Evolutionary conservation across 1,284 basidiomycete genomes (phyloP).

Genomic region (Ganoderma lingzhi): DNA sequence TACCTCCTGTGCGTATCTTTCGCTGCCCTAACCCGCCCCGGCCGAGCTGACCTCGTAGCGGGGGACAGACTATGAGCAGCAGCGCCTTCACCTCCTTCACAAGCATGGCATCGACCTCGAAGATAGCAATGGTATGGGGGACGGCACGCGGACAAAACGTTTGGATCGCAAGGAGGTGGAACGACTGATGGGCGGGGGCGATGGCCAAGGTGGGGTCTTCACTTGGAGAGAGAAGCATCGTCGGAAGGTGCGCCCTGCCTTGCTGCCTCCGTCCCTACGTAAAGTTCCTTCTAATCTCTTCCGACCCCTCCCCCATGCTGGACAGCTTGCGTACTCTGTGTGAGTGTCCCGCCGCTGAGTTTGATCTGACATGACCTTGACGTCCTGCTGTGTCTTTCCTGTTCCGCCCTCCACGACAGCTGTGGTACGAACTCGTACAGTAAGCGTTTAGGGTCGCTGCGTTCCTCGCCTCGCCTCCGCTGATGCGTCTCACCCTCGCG

Average conservation of each 20-base stretch:
- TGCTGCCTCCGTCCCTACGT: slow-evolving; percentile 20
- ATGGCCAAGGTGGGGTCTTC: slow-evolving; percentile 82
- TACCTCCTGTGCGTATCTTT: slow-evolving; percentile 72
- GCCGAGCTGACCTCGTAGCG: slow-evolving; percentile 26
- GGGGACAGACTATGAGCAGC: slow-evolving; percentile 89
- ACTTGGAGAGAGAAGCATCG: slow-evolving; percentile 96
- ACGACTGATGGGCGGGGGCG: slow-evolving; percentile 79
- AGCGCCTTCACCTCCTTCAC: slow-evolving; percentile 86
- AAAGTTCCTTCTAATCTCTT: slow-evolving; percentile 31
- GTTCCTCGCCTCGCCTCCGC: slow-evolving; percentile 4
- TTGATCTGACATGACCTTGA: slow-evolving; percentile 28
- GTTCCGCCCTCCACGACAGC: slow-evolving; percentile 46
- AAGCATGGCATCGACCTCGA: slow-evolving; percentile 97
- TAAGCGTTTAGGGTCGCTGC: slow-evolving; percentile 49
- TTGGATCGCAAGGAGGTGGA: slow-evolving; percentile 84
- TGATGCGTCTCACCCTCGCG: slow-evolving; percentile 29
- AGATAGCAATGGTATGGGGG: slow-evolving; percentile 68
- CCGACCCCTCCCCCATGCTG: slow-evolving; percentile 26
- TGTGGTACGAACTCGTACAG: slow-evolving; percentile 94
- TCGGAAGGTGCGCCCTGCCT: slow-evolving; percentile 67
- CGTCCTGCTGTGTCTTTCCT: slow-evolving; percentile 33
- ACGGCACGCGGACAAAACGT: slow-evolving; percentile 74
- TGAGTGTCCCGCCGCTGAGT: slow-evolving; percentile 59
- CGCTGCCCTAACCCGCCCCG: slow-evolving; percentile 23
- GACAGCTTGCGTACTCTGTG: slow-evolving; percentile 92